Evolutionary conservation across 495 filamentous ascomycete species (phyloP).

Genomic region (Ramalina intermedia): DNA sequence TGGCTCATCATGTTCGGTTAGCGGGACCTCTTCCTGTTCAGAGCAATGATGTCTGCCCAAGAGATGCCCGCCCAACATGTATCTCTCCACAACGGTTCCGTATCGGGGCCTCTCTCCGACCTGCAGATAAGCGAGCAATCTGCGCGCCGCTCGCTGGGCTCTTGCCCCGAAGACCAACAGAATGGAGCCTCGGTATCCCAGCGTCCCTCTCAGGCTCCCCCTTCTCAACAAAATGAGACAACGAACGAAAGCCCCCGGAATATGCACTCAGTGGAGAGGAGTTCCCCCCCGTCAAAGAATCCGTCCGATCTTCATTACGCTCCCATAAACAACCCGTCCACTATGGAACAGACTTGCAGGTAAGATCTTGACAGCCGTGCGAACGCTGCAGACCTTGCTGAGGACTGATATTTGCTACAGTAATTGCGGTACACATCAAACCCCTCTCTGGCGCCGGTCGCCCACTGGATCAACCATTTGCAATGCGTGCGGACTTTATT

Average conservation of each 20-base stretch:
- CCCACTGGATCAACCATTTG: slow-evolving; percentile 90
- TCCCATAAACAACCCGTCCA: slow-evolving; percentile 11
- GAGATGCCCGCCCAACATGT: too few relatives aligned
- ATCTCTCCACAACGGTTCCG: too few relatives aligned
- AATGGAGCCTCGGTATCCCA: too few relatives aligned
- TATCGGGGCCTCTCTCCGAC: too few relatives aligned
- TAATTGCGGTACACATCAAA: slow-evolving; percentile 88
- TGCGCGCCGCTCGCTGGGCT: too few relatives aligned
- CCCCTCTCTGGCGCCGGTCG: slow-evolving; percentile 87
- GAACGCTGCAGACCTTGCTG: not conserved
- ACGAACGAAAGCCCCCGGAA: not conserved
- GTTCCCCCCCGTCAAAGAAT: slow-evolving; percentile 7
- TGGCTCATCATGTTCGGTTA: too few relatives aligned
- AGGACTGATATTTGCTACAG: slow-evolving; percentile 27
- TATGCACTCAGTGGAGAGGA: not conserved
- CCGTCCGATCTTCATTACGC: slow-evolving; percentile 13
- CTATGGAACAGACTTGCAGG: slow-evolving; percentile 41
- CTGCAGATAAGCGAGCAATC: too few relatives aligned
- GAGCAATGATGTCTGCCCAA: too few relatives aligned
- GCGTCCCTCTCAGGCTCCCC: too few relatives aligned
- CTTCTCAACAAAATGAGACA: too few relatives aligned
- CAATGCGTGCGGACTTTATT: slow-evolving; percentile 92
- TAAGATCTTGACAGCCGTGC: slow-evolving; percentile 14
- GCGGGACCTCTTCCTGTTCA: too few relatives aligned
- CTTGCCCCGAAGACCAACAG: too few relatives aligned